A percentile compares a stretch with the other conserved stretches of the same genome.
These are phyloP conservation scores for Toxicodendron radicans DNA, from an alignment of 345 rosid genomes.

Conservation along the genomic window DNA sequence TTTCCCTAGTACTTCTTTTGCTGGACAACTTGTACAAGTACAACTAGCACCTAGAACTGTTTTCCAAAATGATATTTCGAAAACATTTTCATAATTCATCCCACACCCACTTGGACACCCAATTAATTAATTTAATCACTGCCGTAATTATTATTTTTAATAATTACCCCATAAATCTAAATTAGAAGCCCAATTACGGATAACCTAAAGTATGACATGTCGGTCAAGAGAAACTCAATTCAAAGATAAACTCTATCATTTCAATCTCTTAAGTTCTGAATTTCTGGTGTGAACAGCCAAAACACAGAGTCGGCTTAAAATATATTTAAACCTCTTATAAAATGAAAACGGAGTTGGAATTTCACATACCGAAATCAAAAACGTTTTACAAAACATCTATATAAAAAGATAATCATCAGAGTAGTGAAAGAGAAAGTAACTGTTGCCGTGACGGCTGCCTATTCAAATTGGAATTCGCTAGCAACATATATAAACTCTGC, in stretches of 20 bases:
- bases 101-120: too few species aligned
- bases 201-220: not conserved
- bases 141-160: too few species aligned
- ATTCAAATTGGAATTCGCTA: not conserved
- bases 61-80: too few species aligned
- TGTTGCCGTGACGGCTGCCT: conserved; percentile 13
- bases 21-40: too few species aligned
- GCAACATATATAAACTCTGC: conserved; percentile 10
- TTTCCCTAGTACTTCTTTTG: too few species aligned
- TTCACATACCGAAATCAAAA: not conserved
- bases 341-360: too few species aligned
- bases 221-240: conserved; percentile 23
- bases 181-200: not conserved
- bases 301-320: too few species aligned
- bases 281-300: conserved; percentile 17
- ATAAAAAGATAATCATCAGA: not conserved
- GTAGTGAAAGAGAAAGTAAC: not conserved
- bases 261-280: not conserved
- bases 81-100: too few species aligned
- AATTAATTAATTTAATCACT: too few species aligned
- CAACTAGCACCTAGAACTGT: too few species aligned
- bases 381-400: not conserved
- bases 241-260: conserved; percentile 19
- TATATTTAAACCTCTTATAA: too few species aligned
- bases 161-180: not conserved